Percentiles rank a stretch among this genome's conserved stretches.
Evolutionary conservation across 1,284 basidiomycete species (phyloP).

Genomic region (Cryptococcus sp.): DNA sequence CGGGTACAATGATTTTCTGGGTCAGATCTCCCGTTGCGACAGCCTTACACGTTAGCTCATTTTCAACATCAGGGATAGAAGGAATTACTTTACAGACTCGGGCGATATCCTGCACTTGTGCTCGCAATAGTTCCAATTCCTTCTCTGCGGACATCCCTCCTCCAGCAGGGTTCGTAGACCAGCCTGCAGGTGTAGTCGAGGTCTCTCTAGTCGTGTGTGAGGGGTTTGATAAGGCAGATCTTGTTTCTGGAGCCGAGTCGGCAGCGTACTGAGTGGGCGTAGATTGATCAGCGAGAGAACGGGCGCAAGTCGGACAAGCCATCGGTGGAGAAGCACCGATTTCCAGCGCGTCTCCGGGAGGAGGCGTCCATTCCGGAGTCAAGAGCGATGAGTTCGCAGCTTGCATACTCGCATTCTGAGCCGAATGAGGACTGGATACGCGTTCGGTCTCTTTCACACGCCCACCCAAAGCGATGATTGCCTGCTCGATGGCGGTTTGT

Average conservation of each 20-base stretch:
- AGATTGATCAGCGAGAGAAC: not conserved
- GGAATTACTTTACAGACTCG: conserved; percentile 71
- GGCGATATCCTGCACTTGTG: conserved; percentile 84
- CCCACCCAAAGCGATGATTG: conserved; percentile 33
- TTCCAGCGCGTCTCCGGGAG: conserved; percentile 2
- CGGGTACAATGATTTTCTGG: conserved; percentile 93
- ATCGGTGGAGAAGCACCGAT: not conserved
- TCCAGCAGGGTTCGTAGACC: not conserved
- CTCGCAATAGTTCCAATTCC: conserved; percentile 75
- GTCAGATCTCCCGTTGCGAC: conserved; percentile 90
- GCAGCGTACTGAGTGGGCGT: not conserved
- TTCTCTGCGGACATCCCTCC: conserved; percentile 51
- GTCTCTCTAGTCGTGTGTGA: not conserved
- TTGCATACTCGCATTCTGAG: conserved; percentile 1
- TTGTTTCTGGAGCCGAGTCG: not conserved
- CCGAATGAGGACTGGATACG: conserved; percentile 4
- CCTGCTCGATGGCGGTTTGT: conserved; percentile 38
- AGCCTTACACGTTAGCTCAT: conserved; percentile 51
- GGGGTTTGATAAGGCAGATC: not conserved
- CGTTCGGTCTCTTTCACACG: conserved; percentile 24
- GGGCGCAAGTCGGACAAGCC: not conserved
- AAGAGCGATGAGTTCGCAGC: conserved; percentile 6
- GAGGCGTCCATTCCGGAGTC: conserved; percentile 33
- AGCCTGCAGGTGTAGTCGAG: not conserved
- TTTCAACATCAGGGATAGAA: not conserved